Base-by-base conservation (phyloP, 106 monocot genomes). In the Dendrobium huoshanense region DNA sequence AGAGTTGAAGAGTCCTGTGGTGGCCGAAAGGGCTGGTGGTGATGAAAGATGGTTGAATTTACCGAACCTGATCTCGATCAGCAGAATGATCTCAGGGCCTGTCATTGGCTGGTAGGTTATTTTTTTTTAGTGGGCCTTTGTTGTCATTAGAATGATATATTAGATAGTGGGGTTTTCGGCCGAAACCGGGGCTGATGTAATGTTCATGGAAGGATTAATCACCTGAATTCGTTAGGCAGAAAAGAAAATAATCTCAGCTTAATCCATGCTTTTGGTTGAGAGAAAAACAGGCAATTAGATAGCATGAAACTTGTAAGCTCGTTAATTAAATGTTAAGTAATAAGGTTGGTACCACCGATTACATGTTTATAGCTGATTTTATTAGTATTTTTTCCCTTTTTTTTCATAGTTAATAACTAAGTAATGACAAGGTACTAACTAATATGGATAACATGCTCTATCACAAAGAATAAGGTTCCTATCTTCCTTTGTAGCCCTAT, bases 41-140 rank as follows among this genome's bases (percentile, higher is more conserved):
- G 67, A 79, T 33, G 96, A 92, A 18, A 82, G 65, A 68, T 85
- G 95, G 68, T 59, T 92, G 80, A 99, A 99, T 86, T 73, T 95
- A 64, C 98, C 98, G 9, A 99, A 99, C 87, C 83, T 93, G 88
- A 86, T 99, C 22, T 95, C 95, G 40, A 93, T 99, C 55, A 80
- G 95, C 51, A 81, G 98, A 41, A 88, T 93, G 90, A 83, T 88
- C 7, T 99, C 98, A 0, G 98, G 98, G 13, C 98, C 98, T 55
- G 76, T 95, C 19, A 88, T 99, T 75, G 98, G 91, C 24, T 99
- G 92, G 98, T 99, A 82, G 8, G 89, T 58, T 16, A 74, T 41
- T 20, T 79, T 17, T 27, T n/a, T 67, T n/a, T n/a, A 10, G 31
- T 64, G 43, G 8, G 4, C 74, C 44, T 33, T 73, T 9, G 16